These are phyloP conservation scores for Sporothrix globosa DNA, from an alignment of 2,329 filamentous ascomycete genomes.

Conservation along the genomic window DNA sequence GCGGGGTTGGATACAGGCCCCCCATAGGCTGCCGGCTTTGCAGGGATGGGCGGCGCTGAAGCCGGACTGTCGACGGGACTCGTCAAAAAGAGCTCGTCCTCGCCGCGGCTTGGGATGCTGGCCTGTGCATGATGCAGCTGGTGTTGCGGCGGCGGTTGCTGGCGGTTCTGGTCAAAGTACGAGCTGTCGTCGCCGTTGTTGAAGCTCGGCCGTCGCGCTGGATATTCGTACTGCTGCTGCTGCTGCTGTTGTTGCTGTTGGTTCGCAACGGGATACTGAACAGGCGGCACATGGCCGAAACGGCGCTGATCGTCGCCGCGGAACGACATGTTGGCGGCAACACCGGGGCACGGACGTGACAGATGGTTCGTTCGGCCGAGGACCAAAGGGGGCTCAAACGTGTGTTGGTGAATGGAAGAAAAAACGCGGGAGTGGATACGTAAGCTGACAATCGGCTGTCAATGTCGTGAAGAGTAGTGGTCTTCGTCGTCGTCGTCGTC, in stretches of 20 bases:
- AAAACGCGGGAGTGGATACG: neutral
- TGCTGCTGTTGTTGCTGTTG: conserved; percentile 39
- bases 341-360: neutral
- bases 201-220: conserved; percentile 68
- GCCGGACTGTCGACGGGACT: conserved; percentile 47
- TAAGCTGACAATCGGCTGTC: neutral
- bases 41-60: conserved; percentile 37
- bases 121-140: conserved; percentile 29
- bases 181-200: conserved; percentile 73
- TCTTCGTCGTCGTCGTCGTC: neutral
- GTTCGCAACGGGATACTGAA: conserved; percentile 61
- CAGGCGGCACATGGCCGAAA: conserved; percentile 68
- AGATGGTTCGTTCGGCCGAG: conserved; percentile 15
- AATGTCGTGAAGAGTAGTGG: neutral
- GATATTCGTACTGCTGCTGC: conserved; percentile 42
- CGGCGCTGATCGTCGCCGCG: conserved; percentile 64
- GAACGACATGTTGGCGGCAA: conserved; percentile 59
- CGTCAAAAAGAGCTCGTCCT: conserved; percentile 68
- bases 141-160: conserved; percentile 9
- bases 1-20: conserved; percentile 43
- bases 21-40: conserved; percentile 46
- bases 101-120: conserved; percentile 39
- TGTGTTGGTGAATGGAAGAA: neutral
- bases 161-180: conserved; percentile 50
- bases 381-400: neutral